Evolutionary conservation across 2,329 filamentous ascomycete genomes (phyloP), one percentile per base, ranked within the genome.

Genomic region (Penicillium sp.): DNA sequence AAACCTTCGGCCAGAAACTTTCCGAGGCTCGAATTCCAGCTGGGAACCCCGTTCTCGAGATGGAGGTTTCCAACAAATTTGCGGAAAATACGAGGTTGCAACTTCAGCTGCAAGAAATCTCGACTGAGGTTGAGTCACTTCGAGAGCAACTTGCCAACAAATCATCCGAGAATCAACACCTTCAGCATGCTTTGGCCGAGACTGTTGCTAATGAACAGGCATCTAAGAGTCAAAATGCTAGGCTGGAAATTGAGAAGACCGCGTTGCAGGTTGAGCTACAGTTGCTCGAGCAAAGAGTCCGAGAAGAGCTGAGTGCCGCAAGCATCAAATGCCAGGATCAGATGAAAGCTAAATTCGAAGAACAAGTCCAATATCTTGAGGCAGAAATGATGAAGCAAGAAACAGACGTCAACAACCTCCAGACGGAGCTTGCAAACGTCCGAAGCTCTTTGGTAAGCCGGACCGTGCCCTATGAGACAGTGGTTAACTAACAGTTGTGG

Each of bases 281-380:
- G 15, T 37, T 54, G 0, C 58, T 60, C 9, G 69, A 72, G 42
- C 53, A 54, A 16, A 66, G 54, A n/a, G 51, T 72, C 13, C 64
- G 66, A 21, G 64, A 70, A 35, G 68, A 73, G 55, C 31, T 71
- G 52, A 64, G 60, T 21, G 62, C 69, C 59, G 72, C 71, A 40
- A 66, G 66, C 49, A 46, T 63, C 16, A 50, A 60, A n/a, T 55
- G 62, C 7, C 66, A 64, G 40, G 66, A 70, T 16, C 61, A 69
- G 41, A 61, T 61, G 41, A 66, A 55, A 44, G 65, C 61, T 13
- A 62, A 52, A 32, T 70, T 67, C n/a, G 68, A 73, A 35, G 65
- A 67, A 51, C 60, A 67, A 39, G 38, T 68, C 9, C 62, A 69
- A 50, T 57, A 52, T 18, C 44, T 71, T 4, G 52, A 62, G 38